Conservation (phyloP, 1,139 yeast species). For the Taphrina communis region DNA sequence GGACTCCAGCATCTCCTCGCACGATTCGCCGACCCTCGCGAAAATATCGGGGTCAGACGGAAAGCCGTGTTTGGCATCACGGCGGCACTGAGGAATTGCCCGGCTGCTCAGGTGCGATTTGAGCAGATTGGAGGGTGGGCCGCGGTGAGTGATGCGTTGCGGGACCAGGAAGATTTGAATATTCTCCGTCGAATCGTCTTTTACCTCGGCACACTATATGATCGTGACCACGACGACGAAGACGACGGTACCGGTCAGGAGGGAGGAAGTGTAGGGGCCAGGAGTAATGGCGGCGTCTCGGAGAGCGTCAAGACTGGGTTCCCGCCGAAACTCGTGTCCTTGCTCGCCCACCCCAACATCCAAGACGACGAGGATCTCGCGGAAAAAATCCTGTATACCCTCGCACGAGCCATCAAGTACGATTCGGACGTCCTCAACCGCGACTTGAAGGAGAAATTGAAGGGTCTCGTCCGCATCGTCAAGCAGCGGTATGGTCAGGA, state of each 20-base stretch:
- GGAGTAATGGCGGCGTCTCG: conserved; percentile 10
- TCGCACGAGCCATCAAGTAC: conserved; percentile 1
- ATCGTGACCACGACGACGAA: background rate
- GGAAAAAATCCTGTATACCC: conserved; percentile 35
- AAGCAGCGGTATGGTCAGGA: conserved; percentile 20
- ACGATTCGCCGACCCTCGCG: conserved; percentile 52
- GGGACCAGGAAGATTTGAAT: conserved; percentile 10
- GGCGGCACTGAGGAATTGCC: conserved; percentile 73
- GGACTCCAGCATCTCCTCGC: conserved; percentile 60
- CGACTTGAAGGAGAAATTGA: conserved; percentile 22
- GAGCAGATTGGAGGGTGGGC: conserved; percentile 69
- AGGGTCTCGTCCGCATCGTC: background rate
- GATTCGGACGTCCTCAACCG: conserved; percentile 25
- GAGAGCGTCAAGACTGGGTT: conserved; percentile 20
- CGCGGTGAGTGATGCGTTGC: conserved; percentile 50
- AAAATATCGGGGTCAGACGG: conserved; percentile 56
- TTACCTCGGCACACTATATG: conserved; percentile 34
- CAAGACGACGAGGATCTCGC: conserved; percentile 36
- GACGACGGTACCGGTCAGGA: background rate
- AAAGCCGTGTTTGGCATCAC: conserved; percentile 82
- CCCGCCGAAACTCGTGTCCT: conserved; percentile 30
- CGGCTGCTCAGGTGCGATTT: conserved; percentile 63
- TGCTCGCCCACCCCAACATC: conserved; percentile 8
- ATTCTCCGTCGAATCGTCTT: conserved; percentile 35
- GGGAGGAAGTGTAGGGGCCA: too few species aligned